phyloP scores from a whole-genome alignment of 108 stramenopile species.

The Aurantiochytrium sp. region DNA sequence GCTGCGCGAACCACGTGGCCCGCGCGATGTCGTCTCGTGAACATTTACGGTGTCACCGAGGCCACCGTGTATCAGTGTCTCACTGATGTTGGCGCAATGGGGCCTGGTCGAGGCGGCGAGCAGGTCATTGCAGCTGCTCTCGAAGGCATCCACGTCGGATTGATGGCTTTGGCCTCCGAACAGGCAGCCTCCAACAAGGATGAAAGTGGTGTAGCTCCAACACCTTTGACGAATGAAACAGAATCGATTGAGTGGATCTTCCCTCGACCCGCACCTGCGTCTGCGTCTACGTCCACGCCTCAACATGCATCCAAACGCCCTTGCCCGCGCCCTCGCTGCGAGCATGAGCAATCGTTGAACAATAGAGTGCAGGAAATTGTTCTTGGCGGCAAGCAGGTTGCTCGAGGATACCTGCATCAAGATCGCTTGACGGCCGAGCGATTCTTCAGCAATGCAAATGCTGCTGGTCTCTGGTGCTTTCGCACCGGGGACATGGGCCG shows the following conservation, averaged over 20 bases:
- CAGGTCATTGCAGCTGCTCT: neutral
- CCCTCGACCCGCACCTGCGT: too few species aligned
- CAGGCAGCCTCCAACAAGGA: neutral
- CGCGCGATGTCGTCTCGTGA: neutral
- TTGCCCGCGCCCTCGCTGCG: neutral
- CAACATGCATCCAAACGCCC: neutral
- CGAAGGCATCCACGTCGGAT: neutral
- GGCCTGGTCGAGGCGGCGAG: neutral
- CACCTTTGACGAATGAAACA: too few species aligned
- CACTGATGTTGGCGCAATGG: neutral
- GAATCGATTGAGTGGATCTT: too few species aligned
- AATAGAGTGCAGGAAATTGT: neutral
- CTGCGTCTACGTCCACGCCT: too few species aligned
- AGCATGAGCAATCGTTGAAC: neutral
- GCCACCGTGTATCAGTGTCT: neutral
- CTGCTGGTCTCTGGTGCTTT: neutral
- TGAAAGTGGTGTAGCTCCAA: too few species aligned
- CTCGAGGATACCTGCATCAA: neutral
- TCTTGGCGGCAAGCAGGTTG: neutral
- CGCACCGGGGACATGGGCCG: neutral
- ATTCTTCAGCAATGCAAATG: neutral
- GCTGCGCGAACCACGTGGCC: neutral
- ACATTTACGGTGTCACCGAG: constrained; percentile 5
- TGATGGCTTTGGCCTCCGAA: neutral
- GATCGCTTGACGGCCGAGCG: neutral